Evolutionary conservation across 129 eudicot species (phyloP).

Genomic region (Flaveria sonorensis): DNA sequence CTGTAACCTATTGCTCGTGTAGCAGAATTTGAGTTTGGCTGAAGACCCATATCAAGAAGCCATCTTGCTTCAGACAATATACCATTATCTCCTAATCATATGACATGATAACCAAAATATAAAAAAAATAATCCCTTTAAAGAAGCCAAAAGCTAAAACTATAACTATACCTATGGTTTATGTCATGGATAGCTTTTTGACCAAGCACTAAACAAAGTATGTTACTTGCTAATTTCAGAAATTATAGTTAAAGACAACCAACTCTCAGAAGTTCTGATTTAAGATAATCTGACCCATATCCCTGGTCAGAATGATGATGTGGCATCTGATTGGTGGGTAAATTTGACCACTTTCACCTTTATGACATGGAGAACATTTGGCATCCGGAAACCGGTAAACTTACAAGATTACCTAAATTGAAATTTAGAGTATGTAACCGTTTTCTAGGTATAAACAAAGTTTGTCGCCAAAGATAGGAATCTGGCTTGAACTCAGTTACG

Average conservation of each 20-base stretch:
- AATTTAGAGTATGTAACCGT: neutral
- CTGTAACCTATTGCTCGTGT: constrained; percentile 96
- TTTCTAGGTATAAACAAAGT: neutral
- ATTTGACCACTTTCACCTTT: neutral
- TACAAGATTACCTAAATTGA: neutral
- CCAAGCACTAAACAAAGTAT: neutral
- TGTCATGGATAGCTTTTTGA: neutral
- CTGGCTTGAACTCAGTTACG: neutral
- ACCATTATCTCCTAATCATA: constrained; percentile 64
- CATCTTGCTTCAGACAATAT: constrained; percentile 86
- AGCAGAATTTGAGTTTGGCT: constrained; percentile 90
- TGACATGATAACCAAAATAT: constrained; percentile 7
- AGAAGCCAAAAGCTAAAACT: constrained; percentile 7
- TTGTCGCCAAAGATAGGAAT: neutral
- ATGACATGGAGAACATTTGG: neutral
- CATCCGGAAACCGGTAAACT: neutral
- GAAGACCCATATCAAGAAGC: constrained; percentile 91
- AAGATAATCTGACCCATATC: neutral
- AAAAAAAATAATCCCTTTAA: neutral
- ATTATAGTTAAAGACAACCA: neutral
- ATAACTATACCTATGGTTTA: constrained; percentile 5
- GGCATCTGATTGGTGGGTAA: neutral
- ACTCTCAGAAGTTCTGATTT: neutral
- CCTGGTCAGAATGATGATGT: neutral
- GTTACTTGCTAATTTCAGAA: constrained; percentile 4